phyloP scores from a whole-genome alignment of 2,329 filamentous ascomycete genomes.

The Colletotrichum sp. region DNA sequence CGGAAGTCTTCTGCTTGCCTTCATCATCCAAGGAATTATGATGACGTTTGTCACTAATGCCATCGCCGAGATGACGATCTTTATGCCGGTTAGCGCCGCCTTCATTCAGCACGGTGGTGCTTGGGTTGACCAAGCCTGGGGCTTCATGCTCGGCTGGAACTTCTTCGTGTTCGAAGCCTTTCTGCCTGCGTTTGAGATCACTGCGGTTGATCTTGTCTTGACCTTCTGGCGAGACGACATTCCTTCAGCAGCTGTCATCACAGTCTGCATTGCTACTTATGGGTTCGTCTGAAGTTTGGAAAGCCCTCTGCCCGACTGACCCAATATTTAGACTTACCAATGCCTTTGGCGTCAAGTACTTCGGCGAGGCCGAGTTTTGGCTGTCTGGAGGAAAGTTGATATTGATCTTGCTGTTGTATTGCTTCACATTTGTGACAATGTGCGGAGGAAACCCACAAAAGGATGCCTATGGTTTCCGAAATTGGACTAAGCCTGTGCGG shows the following conservation, averaged over 20 bases:
- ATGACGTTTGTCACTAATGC: slow-evolving; percentile 52
- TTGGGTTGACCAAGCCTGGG: slow-evolving; percentile 53
- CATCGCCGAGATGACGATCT: slow-evolving; percentile 52
- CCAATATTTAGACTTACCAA: slow-evolving; percentile 25
- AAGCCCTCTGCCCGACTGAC: slow-evolving; percentile 9
- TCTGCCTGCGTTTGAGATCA: slow-evolving; percentile 56
- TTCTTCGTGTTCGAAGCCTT: slow-evolving; percentile 56
- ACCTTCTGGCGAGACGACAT: slow-evolving; percentile 39
- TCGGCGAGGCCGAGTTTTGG: slow-evolving; percentile 71
- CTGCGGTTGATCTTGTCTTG: slow-evolving; percentile 42
- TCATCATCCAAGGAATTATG: slow-evolving; percentile 42
- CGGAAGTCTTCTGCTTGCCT: slow-evolving; percentile 49
- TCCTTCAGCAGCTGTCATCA: slow-evolving; percentile 25
- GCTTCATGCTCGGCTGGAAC: slow-evolving; percentile 53
- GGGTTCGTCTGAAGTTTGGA: not conserved
- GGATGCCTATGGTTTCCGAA: slow-evolving; percentile 72
- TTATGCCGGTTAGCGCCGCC: slow-evolving; percentile 51
- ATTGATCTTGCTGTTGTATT: slow-evolving; percentile 69
- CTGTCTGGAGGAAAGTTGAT: slow-evolving; percentile 67
- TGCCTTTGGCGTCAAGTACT: slow-evolving; percentile 23
- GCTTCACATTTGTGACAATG: slow-evolving; percentile 80
- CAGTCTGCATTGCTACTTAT: not conserved
- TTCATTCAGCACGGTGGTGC: slow-evolving; percentile 53
- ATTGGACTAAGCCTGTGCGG: slow-evolving; percentile 61
- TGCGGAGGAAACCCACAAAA: slow-evolving; percentile 75